These are phyloP conservation scores for Hypsizygus marmoreus DNA, from an alignment of 768 basidiomycete species.

Conservation along the genomic window DNA sequence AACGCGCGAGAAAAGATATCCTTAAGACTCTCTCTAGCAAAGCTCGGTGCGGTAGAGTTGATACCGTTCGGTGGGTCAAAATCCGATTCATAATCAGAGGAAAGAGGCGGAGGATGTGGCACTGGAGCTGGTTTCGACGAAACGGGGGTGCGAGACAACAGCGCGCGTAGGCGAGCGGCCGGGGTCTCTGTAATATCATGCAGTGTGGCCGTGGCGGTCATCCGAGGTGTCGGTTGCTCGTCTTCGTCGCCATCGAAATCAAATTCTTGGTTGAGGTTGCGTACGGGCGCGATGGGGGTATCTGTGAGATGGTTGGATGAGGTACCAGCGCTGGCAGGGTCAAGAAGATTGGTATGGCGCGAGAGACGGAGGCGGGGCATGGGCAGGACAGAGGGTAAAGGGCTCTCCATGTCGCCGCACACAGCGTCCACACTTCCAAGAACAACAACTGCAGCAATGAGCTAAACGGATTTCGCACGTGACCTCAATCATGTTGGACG, in stretches of 20 bases:
- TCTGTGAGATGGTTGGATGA: slow-evolving; percentile 34
- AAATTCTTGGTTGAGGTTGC: no score
- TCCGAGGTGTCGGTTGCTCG: slow-evolving; percentile 40
- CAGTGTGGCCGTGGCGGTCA: slow-evolving; percentile 24
- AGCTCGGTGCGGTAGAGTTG: slow-evolving; percentile 38
- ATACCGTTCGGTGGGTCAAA: slow-evolving; percentile 50
- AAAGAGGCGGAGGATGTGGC: slow-evolving; percentile 30
- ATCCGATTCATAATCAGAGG: slow-evolving; percentile 58
- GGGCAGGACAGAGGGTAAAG: slow-evolving; percentile 17
- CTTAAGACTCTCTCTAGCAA: slow-evolving; percentile 60
- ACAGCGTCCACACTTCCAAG: background rate
- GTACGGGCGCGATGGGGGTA: no score
- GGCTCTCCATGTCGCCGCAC: slow-evolving; percentile 28
- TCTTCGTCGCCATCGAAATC: slow-evolving; percentile 35
- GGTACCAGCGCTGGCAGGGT: slow-evolving; percentile 32
- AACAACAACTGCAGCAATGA: slow-evolving; percentile 10
- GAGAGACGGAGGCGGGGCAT: slow-evolving; percentile 39
- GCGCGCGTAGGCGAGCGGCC: slow-evolving; percentile 63
- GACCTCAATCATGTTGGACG: no score
- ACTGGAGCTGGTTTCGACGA: slow-evolving; percentile 27
- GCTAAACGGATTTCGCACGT: no score
- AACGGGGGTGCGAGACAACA: slow-evolving; percentile 54
- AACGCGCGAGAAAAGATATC: slow-evolving; percentile 68
- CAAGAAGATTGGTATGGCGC: slow-evolving; percentile 26
- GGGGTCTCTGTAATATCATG: slow-evolving; percentile 42